Conservation (phyloP, 306 rosid genomes). For the Casuarina equisetifolia region DNA sequence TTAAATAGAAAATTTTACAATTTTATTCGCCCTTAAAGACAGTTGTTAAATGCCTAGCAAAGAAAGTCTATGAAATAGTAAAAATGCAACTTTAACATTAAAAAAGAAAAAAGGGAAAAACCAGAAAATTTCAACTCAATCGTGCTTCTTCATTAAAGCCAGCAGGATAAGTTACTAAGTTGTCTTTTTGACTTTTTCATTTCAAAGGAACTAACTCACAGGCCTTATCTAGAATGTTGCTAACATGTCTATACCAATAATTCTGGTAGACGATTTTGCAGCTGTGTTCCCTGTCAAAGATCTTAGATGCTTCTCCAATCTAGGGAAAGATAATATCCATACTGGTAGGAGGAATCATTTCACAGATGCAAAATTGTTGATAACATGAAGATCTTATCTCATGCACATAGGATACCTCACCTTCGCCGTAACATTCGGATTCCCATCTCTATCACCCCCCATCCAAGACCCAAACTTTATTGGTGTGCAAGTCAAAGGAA, state of each 20-base stretch:
- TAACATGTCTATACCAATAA: background rate
- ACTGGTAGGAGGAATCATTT: background rate
- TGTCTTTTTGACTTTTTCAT: background rate
- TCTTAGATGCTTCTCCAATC: background rate
- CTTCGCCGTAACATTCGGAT: slow-evolving; percentile 92
- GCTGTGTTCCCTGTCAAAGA: background rate
- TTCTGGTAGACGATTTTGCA: background rate
- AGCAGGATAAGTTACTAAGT: background rate
- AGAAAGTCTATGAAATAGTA: too few species aligned
- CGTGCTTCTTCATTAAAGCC: background rate
- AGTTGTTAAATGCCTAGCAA: background rate
- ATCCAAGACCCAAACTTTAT: slow-evolving; percentile 96
- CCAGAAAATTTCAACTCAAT: background rate
- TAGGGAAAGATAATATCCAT: background rate
- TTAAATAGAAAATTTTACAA: background rate
- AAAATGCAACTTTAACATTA: too few species aligned
- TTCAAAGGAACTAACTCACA: background rate
- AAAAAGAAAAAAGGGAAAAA: background rate
- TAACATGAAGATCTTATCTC: slow-evolving; percentile 12
- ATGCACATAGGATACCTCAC: slow-evolving; percentile 38
- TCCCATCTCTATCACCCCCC: slow-evolving; percentile 99
- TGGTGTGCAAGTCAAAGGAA: slow-evolving; percentile 91
- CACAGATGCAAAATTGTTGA: background rate
- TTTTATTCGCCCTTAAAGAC: background rate
- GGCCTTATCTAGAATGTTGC: background rate